phyloP scores from a whole-genome alignment of 768 basidiomycete genomes.

The Boletus tomentosulus region DNA sequence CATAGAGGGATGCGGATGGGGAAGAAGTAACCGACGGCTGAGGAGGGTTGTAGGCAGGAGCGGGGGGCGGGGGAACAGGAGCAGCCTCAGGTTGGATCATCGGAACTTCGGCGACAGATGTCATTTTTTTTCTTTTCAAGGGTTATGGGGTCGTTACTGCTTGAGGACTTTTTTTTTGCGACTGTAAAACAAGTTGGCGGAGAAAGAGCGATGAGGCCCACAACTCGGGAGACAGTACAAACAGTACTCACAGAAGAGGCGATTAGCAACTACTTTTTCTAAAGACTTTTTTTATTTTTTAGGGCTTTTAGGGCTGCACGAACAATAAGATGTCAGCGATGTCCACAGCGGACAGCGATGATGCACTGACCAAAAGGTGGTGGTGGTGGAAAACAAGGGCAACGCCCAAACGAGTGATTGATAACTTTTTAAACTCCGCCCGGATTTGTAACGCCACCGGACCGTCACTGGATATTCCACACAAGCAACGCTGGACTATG shows the following conservation, averaged over 20 bases:
- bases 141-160: conserved; percentile 84
- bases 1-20: conserved; percentile 93
- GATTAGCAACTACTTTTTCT: conserved; percentile 74
- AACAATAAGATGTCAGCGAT: conserved; percentile 17
- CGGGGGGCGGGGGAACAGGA: conserved; percentile 40
- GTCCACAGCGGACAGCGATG: conserved; percentile 12
- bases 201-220: conserved; percentile 14
- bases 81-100: conserved; percentile 48
- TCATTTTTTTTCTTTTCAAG: conserved; percentile 47
- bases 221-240: conserved; percentile 12
- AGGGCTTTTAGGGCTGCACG: conserved; percentile 54
- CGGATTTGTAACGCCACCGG: conserved; percentile 8
- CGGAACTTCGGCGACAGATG: conserved; percentile 54
- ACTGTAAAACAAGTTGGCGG: conserved; percentile 31
- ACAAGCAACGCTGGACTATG: too few relatives aligned
- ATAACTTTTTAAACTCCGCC: conserved; percentile 42
- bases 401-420: conserved; percentile 17
- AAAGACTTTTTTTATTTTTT: conserved; percentile 61
- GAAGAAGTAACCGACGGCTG: conserved; percentile 51
- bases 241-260: conserved; percentile 57
- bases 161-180: conserved; percentile 86
- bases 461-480: too few relatives aligned
- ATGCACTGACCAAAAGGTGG: conserved; percentile 57
- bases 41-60: conserved; percentile 57
- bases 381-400: conserved; percentile 51